These are phyloP conservation scores for Discostella pseudostelligera DNA, from an alignment of 108 stramenopile genomes.

Conservation along the genomic window DNA sequence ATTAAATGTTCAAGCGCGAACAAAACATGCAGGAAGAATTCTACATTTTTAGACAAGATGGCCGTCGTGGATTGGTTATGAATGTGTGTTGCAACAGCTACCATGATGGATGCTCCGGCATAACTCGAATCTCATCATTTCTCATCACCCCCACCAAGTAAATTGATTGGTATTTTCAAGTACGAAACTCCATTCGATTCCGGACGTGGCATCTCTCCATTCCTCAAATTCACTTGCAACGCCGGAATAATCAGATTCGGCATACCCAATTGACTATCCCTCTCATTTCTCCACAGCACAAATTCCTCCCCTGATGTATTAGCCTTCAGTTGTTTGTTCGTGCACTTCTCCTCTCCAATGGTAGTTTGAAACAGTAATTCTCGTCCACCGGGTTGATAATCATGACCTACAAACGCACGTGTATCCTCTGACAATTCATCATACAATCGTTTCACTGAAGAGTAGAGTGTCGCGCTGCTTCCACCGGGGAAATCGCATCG, in stretches of 20 bases:
- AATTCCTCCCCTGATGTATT: slow-evolving; percentile 40
- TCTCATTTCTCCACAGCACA: slow-evolving; percentile 35
- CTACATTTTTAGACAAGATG: too few relatives aligned
- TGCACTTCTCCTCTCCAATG: slow-evolving; percentile 46
- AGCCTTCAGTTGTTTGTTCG: slow-evolving; percentile 40
- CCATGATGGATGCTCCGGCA: too few relatives aligned
- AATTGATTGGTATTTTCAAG: slow-evolving; percentile 50
- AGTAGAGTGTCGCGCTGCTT: slow-evolving; percentile 23
- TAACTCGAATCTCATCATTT: not conserved
- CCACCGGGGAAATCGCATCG: slow-evolving; percentile 53
- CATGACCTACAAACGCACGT: slow-evolving; percentile 48
- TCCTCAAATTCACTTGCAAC: slow-evolving; percentile 58
- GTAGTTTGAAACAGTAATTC: slow-evolving; percentile 38
- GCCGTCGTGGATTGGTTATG: too few relatives aligned
- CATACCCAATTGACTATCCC: slow-evolving; percentile 42
- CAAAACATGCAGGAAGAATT: too few relatives aligned
- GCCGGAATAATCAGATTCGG: slow-evolving; percentile 45
- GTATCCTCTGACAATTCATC: slow-evolving; percentile 37
- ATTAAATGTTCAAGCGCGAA: not conserved
- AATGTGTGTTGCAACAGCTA: too few relatives aligned
- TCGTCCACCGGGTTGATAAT: slow-evolving; percentile 48
- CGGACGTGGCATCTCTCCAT: slow-evolving; percentile 37
- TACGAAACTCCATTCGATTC: slow-evolving; percentile 50
- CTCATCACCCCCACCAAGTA: slow-evolving; percentile 19
- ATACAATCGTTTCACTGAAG: slow-evolving; percentile 30